Evolutionary conservation across 768 basidiomycete species (phyloP), one percentile per base, ranked within the genome.

Genomic region (Gautieria morchelliformis): DNA sequence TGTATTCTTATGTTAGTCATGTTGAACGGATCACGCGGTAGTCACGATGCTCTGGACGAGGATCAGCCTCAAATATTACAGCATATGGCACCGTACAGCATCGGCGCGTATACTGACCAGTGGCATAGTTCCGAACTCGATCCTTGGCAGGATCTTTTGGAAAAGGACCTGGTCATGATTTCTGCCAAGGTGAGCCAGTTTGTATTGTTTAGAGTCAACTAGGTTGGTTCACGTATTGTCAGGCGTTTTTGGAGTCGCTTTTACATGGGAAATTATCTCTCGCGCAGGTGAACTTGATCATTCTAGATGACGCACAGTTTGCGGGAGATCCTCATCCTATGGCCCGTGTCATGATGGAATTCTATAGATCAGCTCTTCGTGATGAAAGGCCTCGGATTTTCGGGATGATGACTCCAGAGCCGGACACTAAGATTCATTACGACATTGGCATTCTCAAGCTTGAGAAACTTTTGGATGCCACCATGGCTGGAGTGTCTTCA

Each of bases 341-440:
- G 47, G 65, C 73, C 27, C 73, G 73, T 59, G 60, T 80, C 46
- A 75, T 80, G 72, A 67, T 68, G 39, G 71, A 77, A 56, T 76
- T 75, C 60, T 78, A 76, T 65, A 69, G 67, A 51, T 59, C 67
- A 35, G 67, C 72, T 9, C 69, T 71, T 57, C 59, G 65, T 24
- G 58, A 67, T 45, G 65, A 63, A 12, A 71, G 70, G 32, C 80
- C 81, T 19, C 74, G 73, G 33, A 64, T 82, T 30, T 70, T 81
- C 58, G 75, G 72, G 11, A 58, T 79, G 46, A 68, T 68, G 45
- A 62, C 65, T 19, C 63, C 67, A 24, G 61, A 63, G 37, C 30
- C 68, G 47, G 67, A 65, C 35, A 61, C 62, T 14, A 52, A 51
- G 40, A 54, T 62, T 41, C 20, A 53, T 41, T 49, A 65, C 57